Evolutionary conservation across 176 grass and related monocot genomes (phyloP), one percentile per base, ranked within the genome.

Genomic region (Thalia dealbata): DNA sequence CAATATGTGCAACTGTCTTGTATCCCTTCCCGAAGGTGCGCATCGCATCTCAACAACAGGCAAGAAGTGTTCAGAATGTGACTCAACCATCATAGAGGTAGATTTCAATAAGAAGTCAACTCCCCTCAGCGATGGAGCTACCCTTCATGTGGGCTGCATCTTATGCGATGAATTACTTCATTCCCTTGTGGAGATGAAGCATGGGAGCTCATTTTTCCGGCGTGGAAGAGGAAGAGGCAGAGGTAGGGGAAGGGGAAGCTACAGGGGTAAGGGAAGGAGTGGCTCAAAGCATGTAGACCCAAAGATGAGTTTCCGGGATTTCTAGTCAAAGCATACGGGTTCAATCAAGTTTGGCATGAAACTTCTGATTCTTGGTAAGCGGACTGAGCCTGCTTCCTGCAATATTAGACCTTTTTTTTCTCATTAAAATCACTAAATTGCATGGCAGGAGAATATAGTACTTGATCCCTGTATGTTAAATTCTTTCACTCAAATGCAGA

Each of bases 91-190:
- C 64, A 88, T 96, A 46, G 85, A 96, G 80, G 93, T 96, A 23
- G 87, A 96, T 78, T 96, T 96, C 77, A 96, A 96, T 83, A 96
- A 96, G 86, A 96, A 90, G 80, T 89, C 83, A 35, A 92, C 93
- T 25, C 89, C 87, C 48, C 84, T 96, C 38, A 50, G 75, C 61
- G 87, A 85, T 75, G 92, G 92, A 55, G 78, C 87, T 27, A 96
- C 93, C 70, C 78, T 96, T 78, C 82, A 96, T 69, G 78, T 73
- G 76, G 93, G 89, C 3, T 96, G 93, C 64, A 96, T 96, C 83
- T 84, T 96, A 80, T 96, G 93, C 68, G 93, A 96, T 76, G 89
- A 92, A 23, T 76, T 96, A 41, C 81, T 96, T 25, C 93, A 96
- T 85, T 92, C 89, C 2, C 84, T 96, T 7, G 67, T 96, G 72